Percentiles rank a stretch among this genome's conserved stretches.
These are phyloP conservation scores for Mycena amicta DNA, from an alignment of 768 basidiomycete genomes.

Conservation along the genomic window DNA sequence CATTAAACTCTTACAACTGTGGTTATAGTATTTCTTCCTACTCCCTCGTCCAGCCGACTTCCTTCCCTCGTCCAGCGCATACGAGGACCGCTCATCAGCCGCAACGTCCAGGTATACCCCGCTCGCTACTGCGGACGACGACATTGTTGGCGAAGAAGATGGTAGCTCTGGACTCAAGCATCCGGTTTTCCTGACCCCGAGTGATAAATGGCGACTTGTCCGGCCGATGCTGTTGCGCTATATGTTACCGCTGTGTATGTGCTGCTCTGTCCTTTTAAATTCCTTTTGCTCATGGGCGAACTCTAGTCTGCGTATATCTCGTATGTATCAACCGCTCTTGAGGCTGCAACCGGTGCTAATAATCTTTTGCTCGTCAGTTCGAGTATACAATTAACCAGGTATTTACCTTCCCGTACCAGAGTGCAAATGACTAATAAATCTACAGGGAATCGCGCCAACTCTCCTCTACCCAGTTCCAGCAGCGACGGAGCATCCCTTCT, in stretches of 20 bases:
- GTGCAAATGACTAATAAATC: too few species aligned
- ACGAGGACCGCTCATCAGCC: constrained; percentile 47
- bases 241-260: constrained; percentile 92
- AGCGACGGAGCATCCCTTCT: constrained; percentile 54
- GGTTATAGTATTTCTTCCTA: constrained; percentile 60
- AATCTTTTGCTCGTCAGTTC: constrained; percentile 53
- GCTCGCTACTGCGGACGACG: constrained; percentile 43
- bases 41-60: constrained; percentile 67
- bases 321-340: constrained; percentile 29
- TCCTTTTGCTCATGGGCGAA: background rate
- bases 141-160: constrained; percentile 43
- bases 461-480: constrained; percentile 85
- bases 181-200: constrained; percentile 55
- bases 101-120: constrained; percentile 44
- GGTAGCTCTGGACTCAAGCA: constrained; percentile 41
- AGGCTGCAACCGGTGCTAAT: background rate
- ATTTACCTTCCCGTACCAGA: too few species aligned
- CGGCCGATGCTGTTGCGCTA: constrained; percentile 78
- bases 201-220: constrained; percentile 82
- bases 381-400: constrained; percentile 95
- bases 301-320: constrained; percentile 44
- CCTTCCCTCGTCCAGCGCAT: constrained; percentile 37
- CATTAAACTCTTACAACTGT: background rate
- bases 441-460: constrained; percentile 90
- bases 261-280: background rate